Conservation (phyloP, 306 rosid genomes). For the Potentilla sterilis region DNA sequence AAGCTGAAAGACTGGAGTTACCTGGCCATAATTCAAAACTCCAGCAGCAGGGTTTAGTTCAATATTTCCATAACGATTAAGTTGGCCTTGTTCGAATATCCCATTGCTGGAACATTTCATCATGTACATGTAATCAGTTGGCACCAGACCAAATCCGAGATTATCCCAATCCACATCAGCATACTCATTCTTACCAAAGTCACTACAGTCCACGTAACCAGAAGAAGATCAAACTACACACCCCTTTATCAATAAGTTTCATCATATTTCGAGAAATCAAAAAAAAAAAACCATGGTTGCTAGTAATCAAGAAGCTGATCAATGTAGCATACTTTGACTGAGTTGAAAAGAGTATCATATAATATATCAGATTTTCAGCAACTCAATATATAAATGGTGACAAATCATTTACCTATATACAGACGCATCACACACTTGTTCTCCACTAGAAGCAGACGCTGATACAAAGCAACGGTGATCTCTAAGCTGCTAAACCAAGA, state of each 20-base stretch:
- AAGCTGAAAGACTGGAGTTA: conserved; percentile 19
- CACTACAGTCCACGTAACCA: conserved; percentile 9
- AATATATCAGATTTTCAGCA: not conserved
- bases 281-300: too few relatives aligned
- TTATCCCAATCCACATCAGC: conserved; percentile 74
- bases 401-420: conserved; percentile 12
- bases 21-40: conserved; percentile 89
- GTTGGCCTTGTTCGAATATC: conserved; percentile 51
- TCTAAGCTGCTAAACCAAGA: conserved; percentile 9
- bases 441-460: conserved; percentile 1
- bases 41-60: conserved; percentile 81
- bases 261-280: not conserved
- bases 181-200: conserved; percentile 44
- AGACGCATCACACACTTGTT: conserved; percentile 14
- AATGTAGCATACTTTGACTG: not conserved
- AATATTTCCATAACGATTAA: conserved; percentile 59
- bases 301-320: not conserved
- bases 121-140: conserved; percentile 73
- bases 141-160: conserved; percentile 69
- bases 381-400: not conserved
- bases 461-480: not conserved
- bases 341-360: not conserved
- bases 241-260: not conserved
- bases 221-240: not conserved
- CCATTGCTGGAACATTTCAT: conserved; percentile 45